Conservation (phyloP, 2,329 filamentous ascomycete species). For the Thielaviopsis ethacetica region DNA sequence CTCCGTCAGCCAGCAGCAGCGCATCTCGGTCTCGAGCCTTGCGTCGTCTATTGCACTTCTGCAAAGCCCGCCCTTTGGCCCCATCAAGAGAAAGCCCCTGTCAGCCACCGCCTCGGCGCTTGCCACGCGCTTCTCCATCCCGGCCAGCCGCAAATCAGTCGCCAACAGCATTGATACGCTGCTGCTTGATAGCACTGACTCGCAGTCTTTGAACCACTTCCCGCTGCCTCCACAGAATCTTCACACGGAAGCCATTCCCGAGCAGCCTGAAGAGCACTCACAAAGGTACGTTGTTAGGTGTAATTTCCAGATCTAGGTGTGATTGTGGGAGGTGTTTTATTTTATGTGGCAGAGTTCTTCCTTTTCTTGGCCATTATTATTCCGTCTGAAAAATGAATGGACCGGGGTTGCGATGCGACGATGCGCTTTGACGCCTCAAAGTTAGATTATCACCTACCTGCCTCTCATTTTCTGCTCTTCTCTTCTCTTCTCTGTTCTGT, state of each 20-base stretch:
- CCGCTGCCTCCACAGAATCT: not conserved
- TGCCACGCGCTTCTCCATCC: constrained; percentile 31
- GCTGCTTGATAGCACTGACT: not conserved
- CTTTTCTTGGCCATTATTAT: not conserved
- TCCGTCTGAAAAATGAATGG: not conserved
- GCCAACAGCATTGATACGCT: constrained; percentile 18
- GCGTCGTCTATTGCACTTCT: constrained; percentile 9
- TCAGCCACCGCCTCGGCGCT: constrained; percentile 37
- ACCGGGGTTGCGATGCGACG: not conserved
- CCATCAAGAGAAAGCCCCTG: constrained; percentile 45
- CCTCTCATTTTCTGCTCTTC: not conserved
- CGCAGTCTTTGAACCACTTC: constrained; percentile 4
- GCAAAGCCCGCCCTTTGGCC: constrained; percentile 15
- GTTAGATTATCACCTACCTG: not conserved
- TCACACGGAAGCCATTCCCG: not conserved
- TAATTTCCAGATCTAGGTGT: no score
- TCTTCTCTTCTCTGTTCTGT: not conserved
- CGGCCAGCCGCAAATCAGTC: constrained; percentile 12
- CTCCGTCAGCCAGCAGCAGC: not conserved
- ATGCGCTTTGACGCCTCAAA: constrained; percentile 6
- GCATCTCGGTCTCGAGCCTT: constrained; percentile 1
- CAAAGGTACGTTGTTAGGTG: not conserved
- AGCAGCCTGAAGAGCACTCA: not conserved
- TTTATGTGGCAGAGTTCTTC: not conserved
- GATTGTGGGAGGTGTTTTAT: no score